Conservation (phyloP, 2,329 filamentous ascomycete species). For the Karstenula rhodostoma region DNA sequence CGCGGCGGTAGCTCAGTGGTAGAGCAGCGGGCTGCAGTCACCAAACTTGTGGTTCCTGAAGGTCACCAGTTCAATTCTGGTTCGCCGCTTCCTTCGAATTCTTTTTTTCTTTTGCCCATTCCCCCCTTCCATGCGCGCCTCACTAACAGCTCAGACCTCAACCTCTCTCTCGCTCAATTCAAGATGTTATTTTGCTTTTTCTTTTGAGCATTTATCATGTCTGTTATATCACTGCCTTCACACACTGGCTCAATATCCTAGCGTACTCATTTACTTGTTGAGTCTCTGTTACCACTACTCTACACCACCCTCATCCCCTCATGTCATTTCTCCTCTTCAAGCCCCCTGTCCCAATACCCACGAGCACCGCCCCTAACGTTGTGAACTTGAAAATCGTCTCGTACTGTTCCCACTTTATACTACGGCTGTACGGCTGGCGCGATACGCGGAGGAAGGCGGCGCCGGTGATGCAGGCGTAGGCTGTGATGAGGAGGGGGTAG, state of each 20-base stretch:
- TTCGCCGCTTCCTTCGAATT: constrained; percentile 8
- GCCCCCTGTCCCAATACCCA: constrained; percentile 30
- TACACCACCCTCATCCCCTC: background rate
- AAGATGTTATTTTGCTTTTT: no score
- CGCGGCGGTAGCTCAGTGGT: constrained; percentile 19
- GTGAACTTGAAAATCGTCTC: constrained; percentile 50
- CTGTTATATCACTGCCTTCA: no score
- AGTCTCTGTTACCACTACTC: background rate
- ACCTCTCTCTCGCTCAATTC: no score
- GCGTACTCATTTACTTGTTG: no score
- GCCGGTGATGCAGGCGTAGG: constrained; percentile 39
- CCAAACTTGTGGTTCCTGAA: constrained; percentile 12
- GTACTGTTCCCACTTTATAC: constrained; percentile 48
- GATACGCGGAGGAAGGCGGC: constrained; percentile 44
- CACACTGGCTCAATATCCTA: no score
- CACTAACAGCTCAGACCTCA: no score
- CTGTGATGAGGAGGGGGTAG: constrained; percentile 40
- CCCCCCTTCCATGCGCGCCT: background rate
- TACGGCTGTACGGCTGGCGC: constrained; percentile 43
- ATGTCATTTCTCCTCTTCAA: constrained; percentile 3
- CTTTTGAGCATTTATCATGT: no score
- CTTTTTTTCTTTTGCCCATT: background rate
- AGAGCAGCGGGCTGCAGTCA: constrained; percentile 18
- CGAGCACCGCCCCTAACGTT: constrained; percentile 36
- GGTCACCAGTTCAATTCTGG: constrained; percentile 21